Percentiles rank a stretch among this genome's conserved stretches.
Conservation (phyloP, 306 rosid genomes). For the Cucurbita argyrosperma region DNA sequence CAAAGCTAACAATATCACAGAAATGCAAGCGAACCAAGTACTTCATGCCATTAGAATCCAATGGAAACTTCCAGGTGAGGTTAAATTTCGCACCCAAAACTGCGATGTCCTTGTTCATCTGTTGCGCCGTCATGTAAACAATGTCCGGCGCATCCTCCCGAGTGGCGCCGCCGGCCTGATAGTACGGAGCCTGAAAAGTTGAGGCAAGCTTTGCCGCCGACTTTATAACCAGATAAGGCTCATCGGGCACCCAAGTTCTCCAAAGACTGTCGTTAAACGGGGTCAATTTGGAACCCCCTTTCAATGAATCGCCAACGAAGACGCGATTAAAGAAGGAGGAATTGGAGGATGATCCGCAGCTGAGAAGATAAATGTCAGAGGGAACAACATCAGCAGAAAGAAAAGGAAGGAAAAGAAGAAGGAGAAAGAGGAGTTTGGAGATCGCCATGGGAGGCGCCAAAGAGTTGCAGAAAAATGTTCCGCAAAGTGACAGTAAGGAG, state of each 20-base stretch:
- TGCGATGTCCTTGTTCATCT: slow-evolving; percentile 55
- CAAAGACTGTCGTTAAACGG: slow-evolving; percentile 88
- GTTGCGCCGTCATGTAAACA: slow-evolving; percentile 81
- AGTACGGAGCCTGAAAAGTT: slow-evolving; percentile 47
- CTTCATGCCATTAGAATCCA: slow-evolving; percentile 21
- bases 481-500: neutral
- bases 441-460: slow-evolving; percentile 32
- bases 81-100: slow-evolving; percentile 42
- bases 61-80: slow-evolving; percentile 71
- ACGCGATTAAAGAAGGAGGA: slow-evolving; percentile 31
- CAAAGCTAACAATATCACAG: slow-evolving; percentile 70
- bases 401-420: slow-evolving; percentile 17
- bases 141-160: slow-evolving; percentile 68
- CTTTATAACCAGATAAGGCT: slow-evolving; percentile 45
- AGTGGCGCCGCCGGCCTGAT: slow-evolving; percentile 47
- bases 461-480: neutral
- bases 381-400: slow-evolving; percentile 49
- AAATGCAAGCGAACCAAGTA: slow-evolving; percentile 80
- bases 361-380: slow-evolving; percentile 55
- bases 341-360: slow-evolving; percentile 62
- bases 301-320: slow-evolving; percentile 38
- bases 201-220: slow-evolving; percentile 48
- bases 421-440: slow-evolving; percentile 13
- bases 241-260: slow-evolving; percentile 96
- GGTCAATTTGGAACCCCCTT: slow-evolving; percentile 57